Percentiles rank a stretch among this genome's conserved stretches.
These are phyloP conservation scores for Cercospora citrullina DNA, from an alignment of 2,329 filamentous ascomycete genomes.

Conservation along the genomic window DNA sequence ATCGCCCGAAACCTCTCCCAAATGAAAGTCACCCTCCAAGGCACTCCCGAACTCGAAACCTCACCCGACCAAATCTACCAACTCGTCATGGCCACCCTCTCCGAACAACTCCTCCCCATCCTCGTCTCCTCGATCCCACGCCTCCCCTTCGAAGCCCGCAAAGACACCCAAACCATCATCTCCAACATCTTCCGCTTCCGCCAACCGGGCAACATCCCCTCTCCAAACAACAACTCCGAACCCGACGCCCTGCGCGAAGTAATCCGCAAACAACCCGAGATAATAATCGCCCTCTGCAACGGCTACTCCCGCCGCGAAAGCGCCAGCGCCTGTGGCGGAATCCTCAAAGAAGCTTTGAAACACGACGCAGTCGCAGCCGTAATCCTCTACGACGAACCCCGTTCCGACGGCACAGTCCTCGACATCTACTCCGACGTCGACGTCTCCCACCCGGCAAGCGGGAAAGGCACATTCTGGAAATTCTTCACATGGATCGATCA, in stretches of 20 bases:
- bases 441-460: conserved; percentile 70
- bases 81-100: conserved; percentile 78
- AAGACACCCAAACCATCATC: conserved; percentile 94
- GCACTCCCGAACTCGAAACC: conserved; percentile 85
- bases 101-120: conserved; percentile 83
- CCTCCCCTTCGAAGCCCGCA: conserved; percentile 92
- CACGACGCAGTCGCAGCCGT: conserved; percentile 88
- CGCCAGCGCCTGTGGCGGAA: conserved; percentile 85
- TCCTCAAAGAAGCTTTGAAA: conserved; percentile 85
- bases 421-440: conserved; percentile 67
- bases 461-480: conserved; percentile 87
- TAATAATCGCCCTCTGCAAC: conserved; percentile 82
- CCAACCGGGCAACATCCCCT: conserved; percentile 61
- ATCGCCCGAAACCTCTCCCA: conserved; percentile 80
- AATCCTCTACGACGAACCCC: conserved; percentile 87
- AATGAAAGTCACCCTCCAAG: conserved; percentile 92
- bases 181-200: conserved; percentile 92
- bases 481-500: conserved; percentile 98
- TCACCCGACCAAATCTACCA: conserved; percentile 85
- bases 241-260: conserved; percentile 87
- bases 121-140: conserved; percentile 80
- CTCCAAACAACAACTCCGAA: conserved; percentile 59
- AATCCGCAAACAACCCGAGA: conserved; percentile 79
- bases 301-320: conserved; percentile 90
- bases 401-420: conserved; percentile 69